Evolutionary conservation across 768 basidiomycete genomes (phyloP).

Genomic region (Auriscalpium microsporum): DNA sequence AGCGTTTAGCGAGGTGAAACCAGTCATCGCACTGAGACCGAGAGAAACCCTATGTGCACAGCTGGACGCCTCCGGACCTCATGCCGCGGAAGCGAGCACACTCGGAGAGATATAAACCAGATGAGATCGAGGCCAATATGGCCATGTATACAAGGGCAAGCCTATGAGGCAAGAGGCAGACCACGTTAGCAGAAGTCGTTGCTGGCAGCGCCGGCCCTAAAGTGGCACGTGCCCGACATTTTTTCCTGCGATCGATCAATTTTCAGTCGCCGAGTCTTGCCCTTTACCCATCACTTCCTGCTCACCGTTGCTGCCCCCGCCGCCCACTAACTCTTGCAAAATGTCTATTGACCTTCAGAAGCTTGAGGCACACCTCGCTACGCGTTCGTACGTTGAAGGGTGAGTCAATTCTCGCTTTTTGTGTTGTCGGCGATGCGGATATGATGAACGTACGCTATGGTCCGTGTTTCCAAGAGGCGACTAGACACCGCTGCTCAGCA

Average conservation of each 20-base stretch:
- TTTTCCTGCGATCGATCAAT: too few species aligned
- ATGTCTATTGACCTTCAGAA: conserved; percentile 65
- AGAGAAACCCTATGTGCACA: too few species aligned
- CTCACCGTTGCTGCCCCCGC: not conserved
- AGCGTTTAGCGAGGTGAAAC: too few species aligned
- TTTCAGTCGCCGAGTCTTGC: too few species aligned
- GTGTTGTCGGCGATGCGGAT: conserved; percentile 5
- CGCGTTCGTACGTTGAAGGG: conserved; percentile 89
- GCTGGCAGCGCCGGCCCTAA: conserved; percentile 1
- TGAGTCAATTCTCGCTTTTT: conserved; percentile 35
- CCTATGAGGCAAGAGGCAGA: not conserved
- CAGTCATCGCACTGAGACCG: too few species aligned
- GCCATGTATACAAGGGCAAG: too few species aligned
- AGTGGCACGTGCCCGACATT: not conserved
- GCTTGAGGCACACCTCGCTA: conserved; percentile 81
- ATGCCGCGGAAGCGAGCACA: too few species aligned
- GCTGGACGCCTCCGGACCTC: too few species aligned
- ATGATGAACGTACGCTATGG: conserved; percentile 80
- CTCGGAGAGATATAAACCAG: too few species aligned
- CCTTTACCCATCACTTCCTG: not conserved
- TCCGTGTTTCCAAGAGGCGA: conserved; percentile 96
- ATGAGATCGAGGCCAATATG: too few species aligned
- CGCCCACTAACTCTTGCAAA: not conserved
- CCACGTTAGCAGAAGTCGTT: not conserved
- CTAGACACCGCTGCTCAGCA: conserved; percentile 78